Evolutionary conservation across 306 rosid species (phyloP).

Genomic region (Quercus robur): DNA sequence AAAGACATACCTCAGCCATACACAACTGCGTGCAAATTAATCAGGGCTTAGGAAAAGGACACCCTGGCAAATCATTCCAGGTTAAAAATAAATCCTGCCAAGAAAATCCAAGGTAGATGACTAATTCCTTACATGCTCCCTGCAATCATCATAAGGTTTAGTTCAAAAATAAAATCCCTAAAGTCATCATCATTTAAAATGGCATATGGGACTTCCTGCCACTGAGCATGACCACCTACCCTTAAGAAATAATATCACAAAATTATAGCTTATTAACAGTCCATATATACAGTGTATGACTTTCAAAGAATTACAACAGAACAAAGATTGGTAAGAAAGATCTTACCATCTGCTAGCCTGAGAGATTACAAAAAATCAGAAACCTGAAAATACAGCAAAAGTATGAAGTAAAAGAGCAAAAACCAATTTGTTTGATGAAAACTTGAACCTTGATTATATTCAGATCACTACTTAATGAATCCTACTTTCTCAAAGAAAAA

Average conservation of each 20-base stretch:
- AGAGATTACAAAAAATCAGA: slow-evolving; percentile 10
- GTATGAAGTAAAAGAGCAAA: slow-evolving; percentile 5
- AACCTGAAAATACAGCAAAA: slow-evolving; percentile 5
- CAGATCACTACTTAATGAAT: neutral
- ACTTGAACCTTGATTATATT: neutral
- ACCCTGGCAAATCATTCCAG: neutral
- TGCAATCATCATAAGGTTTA: slow-evolving; percentile 11
- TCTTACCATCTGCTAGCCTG: slow-evolving; percentile 13
- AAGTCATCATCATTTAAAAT: slow-evolving; percentile 20
- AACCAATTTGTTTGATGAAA: slow-evolving; percentile 14
- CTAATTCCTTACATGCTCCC: slow-evolving; percentile 7
- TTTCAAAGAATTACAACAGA: neutral
- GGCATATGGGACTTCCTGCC: slow-evolving; percentile 7
- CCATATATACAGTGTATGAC: slow-evolving; percentile 8
- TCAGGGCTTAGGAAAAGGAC: slow-evolving; percentile 3
- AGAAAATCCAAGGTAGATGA: slow-evolving; percentile 12
- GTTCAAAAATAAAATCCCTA: slow-evolving; percentile 20
- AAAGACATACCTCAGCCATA: slow-evolving; percentile 15
- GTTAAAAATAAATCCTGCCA: neutral
- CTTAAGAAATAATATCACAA: neutral
- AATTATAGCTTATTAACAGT: neutral
- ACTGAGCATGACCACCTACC: slow-evolving; percentile 6
- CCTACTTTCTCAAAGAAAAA: neutral
- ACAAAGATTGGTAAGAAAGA: slow-evolving; percentile 1
- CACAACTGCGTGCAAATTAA: slow-evolving; percentile 10